These are phyloP conservation scores for Agrocybe pediades DNA, from an alignment of 768 basidiomycete species.

Conservation along the genomic window DNA sequence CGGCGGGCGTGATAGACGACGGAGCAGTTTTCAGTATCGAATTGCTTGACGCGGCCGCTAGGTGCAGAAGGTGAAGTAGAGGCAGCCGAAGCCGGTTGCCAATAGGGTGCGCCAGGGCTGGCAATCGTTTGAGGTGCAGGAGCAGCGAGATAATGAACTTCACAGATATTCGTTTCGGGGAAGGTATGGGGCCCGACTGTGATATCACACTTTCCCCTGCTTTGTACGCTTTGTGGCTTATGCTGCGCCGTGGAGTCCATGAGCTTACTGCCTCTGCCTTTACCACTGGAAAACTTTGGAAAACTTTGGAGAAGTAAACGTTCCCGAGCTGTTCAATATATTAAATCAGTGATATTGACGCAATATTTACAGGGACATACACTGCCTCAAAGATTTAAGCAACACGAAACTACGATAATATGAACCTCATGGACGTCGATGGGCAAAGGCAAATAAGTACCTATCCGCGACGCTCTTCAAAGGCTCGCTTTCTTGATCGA, in stretches of 20 bases:
- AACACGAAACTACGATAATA: slow-evolving; percentile 66
- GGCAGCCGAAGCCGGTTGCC: slow-evolving; percentile 16
- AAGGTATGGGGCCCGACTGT: slow-evolving; percentile 79
- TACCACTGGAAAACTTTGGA: slow-evolving; percentile 70
- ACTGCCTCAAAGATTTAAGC: slow-evolving; percentile 71
- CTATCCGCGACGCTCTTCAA: slow-evolving; percentile 60
- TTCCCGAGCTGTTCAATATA: slow-evolving; percentile 58
- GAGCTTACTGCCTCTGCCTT: slow-evolving; percentile 59
- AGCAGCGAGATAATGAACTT: slow-evolving; percentile 70
- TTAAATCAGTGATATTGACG: background rate
- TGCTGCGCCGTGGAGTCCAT: slow-evolving; percentile 57
- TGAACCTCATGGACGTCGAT: background rate
- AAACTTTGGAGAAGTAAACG: slow-evolving; percentile 70
- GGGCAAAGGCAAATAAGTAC: slow-evolving; percentile 31
- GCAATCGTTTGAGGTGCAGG: slow-evolving; percentile 21
- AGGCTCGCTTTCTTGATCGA: slow-evolving; percentile 41
- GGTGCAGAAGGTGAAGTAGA: slow-evolving; percentile 6
- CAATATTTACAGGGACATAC: slow-evolving; percentile 31
- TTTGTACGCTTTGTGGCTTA: slow-evolving; percentile 63
- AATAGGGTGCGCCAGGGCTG: slow-evolving; percentile 21
- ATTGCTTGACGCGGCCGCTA: slow-evolving; percentile 1
- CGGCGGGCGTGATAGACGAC: slow-evolving; percentile 15
- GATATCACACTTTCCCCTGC: slow-evolving; percentile 68
- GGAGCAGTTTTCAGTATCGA: background rate
- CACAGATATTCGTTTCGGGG: slow-evolving; percentile 65